A percentile compares a stretch with the other conserved stretches of the same genome.
phyloP scores from a whole-genome alignment of 768 basidiomycete genomes.

The Royoungia palumana region DNA sequence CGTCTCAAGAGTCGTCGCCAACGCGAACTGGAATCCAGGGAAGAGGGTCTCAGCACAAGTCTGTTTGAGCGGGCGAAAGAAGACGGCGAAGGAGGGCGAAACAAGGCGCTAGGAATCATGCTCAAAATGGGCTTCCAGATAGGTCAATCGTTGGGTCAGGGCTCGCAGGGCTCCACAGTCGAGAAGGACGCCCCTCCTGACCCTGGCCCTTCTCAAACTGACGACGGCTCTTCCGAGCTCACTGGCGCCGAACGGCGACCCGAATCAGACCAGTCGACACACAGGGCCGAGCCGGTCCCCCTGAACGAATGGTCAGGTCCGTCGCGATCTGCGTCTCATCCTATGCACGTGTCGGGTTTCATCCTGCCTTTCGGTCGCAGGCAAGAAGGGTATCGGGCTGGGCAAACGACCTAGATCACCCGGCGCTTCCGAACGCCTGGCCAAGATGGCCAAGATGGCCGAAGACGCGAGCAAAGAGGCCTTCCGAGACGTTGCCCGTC shows the following conservation, averaged over 20 bases:
- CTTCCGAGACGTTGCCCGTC: slow-evolving; percentile 68
- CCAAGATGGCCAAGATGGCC: slow-evolving; percentile 67
- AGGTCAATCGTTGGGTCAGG: slow-evolving; percentile 69
- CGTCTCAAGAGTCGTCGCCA: slow-evolving; percentile 57
- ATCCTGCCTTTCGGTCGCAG: slow-evolving; percentile 36
- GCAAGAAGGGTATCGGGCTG: slow-evolving; percentile 73
- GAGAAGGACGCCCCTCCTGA: background rate
- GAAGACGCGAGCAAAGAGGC: slow-evolving; percentile 50
- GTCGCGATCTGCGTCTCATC: slow-evolving; percentile 19
- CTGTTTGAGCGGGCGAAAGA: slow-evolving; percentile 77
- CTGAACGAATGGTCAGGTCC: slow-evolving; percentile 80
- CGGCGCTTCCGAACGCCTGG: slow-evolving; percentile 55
- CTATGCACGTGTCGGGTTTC: background rate
- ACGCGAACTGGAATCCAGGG: slow-evolving; percentile 68
- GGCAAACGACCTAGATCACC: slow-evolving; percentile 70
- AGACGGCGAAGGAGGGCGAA: slow-evolving; percentile 45
- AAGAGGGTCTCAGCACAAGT: slow-evolving; percentile 76
- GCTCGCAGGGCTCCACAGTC: slow-evolving; percentile 11
- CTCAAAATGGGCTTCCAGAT: slow-evolving; percentile 92
- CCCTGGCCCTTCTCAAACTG: background rate
- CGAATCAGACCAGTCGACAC: slow-evolving; percentile 23
- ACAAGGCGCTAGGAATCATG: slow-evolving; percentile 87
- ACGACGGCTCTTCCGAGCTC: background rate
- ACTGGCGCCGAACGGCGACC: slow-evolving; percentile 2
- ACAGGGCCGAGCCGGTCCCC: slow-evolving; percentile 66